Base-by-base conservation (phyloP, 2,329 filamentous ascomycete genomes). In the Setomelanomma holmii region DNA sequence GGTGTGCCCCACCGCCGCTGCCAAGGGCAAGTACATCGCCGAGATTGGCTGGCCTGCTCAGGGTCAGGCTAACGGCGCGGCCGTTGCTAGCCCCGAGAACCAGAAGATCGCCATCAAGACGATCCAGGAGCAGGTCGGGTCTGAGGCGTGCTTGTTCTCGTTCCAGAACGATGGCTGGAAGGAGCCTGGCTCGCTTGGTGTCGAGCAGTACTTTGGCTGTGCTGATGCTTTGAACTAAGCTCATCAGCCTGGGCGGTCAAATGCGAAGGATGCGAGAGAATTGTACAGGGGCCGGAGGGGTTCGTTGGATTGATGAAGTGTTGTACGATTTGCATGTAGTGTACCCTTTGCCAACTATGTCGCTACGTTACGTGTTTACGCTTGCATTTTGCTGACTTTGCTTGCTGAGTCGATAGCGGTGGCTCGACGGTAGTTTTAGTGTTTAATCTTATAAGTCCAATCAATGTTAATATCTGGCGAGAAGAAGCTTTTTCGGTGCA, bases 11-110 rank as follows among this genome's bases (percentile, higher is more conserved):
- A 84, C 83, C 72, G 61, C 67, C 17, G 72, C 72, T 23, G 59
- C 58, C 22, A 89, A 89, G 81, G 78, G 84, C 33, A 88, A 87
- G 62, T 86, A 91, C 81, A 91, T 93, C 79, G 82, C 96, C 64
- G 93, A 98, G 86, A 90, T 89, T 51, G 93, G 93, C 68, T 98
- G 93, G 92, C 93, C 93, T 60, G 86, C 80, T 47, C 62, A 73
- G 6, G 93, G 93, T 72, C 66, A 75, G 23, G 76, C 84, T 51
- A 93, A 95, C 78, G 91, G 90, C 55, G 71, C 71, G 17, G 92
- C 92, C 52, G 80, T 90, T 65, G 86, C 93, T 50, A 86, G 89
- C 63, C 43, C 63, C 4, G 36, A 71, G 1, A 80, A 93, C 79
- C 93, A 98, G 84, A 78, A 78, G 44, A 75, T 70, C 38, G 93